A percentile compares a stretch with the other conserved stretches of the same genome.
Evolutionary conservation across 805 yeast species (phyloP).

Genomic region (Tetrapisispora fleetii): DNA sequence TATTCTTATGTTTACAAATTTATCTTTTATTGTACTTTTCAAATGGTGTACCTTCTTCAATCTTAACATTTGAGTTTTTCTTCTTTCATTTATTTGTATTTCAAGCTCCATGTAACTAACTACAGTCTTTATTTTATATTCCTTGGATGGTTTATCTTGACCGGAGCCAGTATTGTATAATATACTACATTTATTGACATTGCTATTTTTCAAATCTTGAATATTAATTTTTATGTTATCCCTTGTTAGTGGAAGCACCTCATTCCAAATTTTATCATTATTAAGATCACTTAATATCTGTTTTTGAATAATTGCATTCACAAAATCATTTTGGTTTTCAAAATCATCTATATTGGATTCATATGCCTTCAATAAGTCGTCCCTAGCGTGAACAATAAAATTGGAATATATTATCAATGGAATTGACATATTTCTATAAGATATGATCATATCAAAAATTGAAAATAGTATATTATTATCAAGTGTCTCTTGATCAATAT

Average conservation of each 20-base stretch:
- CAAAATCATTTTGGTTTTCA: slow-evolving; percentile 28
- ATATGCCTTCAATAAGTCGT: slow-evolving; percentile 31
- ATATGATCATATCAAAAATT: slow-evolving; percentile 62
- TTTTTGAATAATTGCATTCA: slow-evolving; percentile 35
- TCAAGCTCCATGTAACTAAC: slow-evolving; percentile 11
- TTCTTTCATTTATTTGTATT: slow-evolving; percentile 10
- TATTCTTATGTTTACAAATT: not conserved
- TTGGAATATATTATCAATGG: slow-evolving; percentile 55
- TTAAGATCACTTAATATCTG: slow-evolving; percentile 19
- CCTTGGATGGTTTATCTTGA: not conserved
- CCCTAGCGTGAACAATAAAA: slow-evolving; percentile 38
- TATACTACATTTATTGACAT: slow-evolving; percentile 23
- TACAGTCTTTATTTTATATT: slow-evolving; percentile 5
- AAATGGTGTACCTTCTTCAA: not conserved
- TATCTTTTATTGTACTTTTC: not conserved
- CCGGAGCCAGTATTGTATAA: slow-evolving; percentile 22
- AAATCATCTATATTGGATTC: slow-evolving; percentile 15
- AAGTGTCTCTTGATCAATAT: slow-evolving; percentile 28
- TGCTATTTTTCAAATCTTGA: slow-evolving; percentile 1
- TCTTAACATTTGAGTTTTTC: slow-evolving; percentile 1
- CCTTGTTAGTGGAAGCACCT: slow-evolving; percentile 9
- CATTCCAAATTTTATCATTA: slow-evolving; percentile 13
- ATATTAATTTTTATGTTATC: slow-evolving; percentile 1
- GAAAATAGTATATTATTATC: slow-evolving; percentile 34
- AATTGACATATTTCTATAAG: slow-evolving; percentile 43